Base-by-base conservation (phyloP, 2,329 filamentous ascomycete species). In the Fragosphaeria purpurea region DNA sequence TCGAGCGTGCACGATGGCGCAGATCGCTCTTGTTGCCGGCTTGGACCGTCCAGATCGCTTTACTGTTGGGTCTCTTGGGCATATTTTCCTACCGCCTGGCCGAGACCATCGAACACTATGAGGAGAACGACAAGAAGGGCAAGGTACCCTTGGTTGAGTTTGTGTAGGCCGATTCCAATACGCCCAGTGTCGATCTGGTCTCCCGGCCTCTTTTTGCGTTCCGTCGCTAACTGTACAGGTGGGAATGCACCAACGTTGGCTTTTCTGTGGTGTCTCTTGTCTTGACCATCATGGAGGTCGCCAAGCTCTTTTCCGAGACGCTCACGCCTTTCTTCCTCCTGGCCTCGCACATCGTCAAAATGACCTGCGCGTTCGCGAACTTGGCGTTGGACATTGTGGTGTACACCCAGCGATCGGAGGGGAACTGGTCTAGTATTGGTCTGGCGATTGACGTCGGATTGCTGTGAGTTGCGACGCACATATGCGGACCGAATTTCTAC, bases 291-390 rank as follows among this genome's bases (percentile, higher is more conserved):
- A 66, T 72, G 53, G 68, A 70, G 34, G 55, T 69, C n/a, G 58
- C 62, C 22, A 70, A 68, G 51, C 59, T 67, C 32, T 53, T 71
- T 34, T 65, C 70, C 41, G 65, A 79, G 60, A 68, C 70, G 1
- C 60, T 80, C 49, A 79, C 77, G 9, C 76, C 77, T 2, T 73
- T 76, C 61, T 71, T 70, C 5, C 70, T 80, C 66, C 62, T 80
- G 4, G 71, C 74, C 54, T 71, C 70, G 13, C 72, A 77, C 53
- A 61, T 73, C 51, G 55, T 79, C 58, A 79, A 78, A 56, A 55
- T 74, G 42, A 67, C 70, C 0, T 69, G 75, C 22, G 68, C 74
- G 0, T 55, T 65, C 6, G 69, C 68, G 38, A 72, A 75, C 32
- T 63, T 80, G 31, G 71, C 65, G 1, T 65, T 80, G 32, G 75